Base-by-base conservation (phyloP, 192 early-diverging fungal species). In the Coemansia asiatica region DNA sequence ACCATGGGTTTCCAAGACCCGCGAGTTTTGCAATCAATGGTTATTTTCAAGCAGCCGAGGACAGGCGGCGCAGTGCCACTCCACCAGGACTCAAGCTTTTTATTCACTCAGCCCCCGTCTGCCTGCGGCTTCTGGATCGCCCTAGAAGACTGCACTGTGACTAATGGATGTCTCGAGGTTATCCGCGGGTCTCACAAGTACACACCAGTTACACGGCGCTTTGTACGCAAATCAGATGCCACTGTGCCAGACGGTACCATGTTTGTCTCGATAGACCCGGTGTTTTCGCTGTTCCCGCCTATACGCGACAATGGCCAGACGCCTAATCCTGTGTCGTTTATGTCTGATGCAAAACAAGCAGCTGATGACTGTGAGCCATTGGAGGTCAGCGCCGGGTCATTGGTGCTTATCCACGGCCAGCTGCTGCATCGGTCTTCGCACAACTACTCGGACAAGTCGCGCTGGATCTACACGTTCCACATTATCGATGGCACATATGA, bases 391-490 rank as follows among this genome's bases (percentile, higher is more conserved):
- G 67, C 86, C 54, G 88, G 90, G 6, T 87, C 92, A 1, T 71
- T 97, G 22, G 95, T 97, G 15, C 79, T 97, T 28, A 93, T 97
- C 62, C 92, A 97, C 61, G 95, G 95, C 1, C 86, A 87, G 10
- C 88, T 94, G 6, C 63, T 92, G 46, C 95, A 96, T 71, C 87
- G 89, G 71, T 94, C 92, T 5, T 86, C 87, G 28, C 90, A 86
- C 55, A 97, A 97, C 72, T 61, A 65, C 15, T 93, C 91, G 25
- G 67, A 76, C 36, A 86, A 88, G 66, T 90, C 90, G 31, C 88
- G 95, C 6, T 95, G 85, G 75, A 95, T 96, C 51, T 97, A 97
- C 73, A 97, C 95, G 0, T 97, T 97, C 85, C 95, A 97, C 74
- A 84, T 90, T 21, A 90, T 97, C 70, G 95, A 97, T 44, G 92